Evolutionary conservation across 2,329 filamentous ascomycete species (phyloP), one percentile per base, ranked within the genome.

Genomic region (Apiospora saccharicola): DNA sequence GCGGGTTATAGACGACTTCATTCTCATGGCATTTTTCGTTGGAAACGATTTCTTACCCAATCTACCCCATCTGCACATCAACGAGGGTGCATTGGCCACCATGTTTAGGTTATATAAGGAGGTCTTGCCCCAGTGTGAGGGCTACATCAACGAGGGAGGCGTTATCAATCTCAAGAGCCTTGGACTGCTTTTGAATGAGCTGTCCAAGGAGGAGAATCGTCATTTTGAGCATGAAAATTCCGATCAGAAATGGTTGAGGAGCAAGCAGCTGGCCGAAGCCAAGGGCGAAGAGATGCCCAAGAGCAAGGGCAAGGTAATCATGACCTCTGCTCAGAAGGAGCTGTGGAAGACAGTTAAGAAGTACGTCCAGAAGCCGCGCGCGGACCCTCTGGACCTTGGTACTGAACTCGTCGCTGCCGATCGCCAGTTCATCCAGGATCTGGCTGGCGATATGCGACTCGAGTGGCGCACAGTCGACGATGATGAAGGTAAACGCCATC

Each of bases 31-130:
- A 68, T 99, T 99, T 86, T 99, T 99, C 82, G 94, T 99, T 78
- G 96, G 96, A 81, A 99, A 99, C 83, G 96, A 99, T 89, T 99
- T 99, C 85, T 89, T 99, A 82, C 96, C 96, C 3, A 98, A 99
- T 83, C 87, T 99, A 72, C 97, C 97, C 6, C 94, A 97, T 79
- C 85, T 99, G 75, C 96, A 99, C 83, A 99, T 99, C 83, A 99
- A 99, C 83, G 97, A 99, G 83, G 97, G 96, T 75, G 96, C 97
- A 30, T 86, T 99, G 82, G 94, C 96, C 34, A 92, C 96, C 80
- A 99, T 99, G 96, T 99, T 99, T 82, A 93, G 93, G 80, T 91
- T 98, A 73, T 99, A 99, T 87, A 98, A 98, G 83, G 89, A 92
- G 68, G 91, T 98, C 49, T 86, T 99, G 73, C 95, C 95, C 10